Conservation (phyloP, 257 asterid genomes). For the Solanum boliviense region DNA sequence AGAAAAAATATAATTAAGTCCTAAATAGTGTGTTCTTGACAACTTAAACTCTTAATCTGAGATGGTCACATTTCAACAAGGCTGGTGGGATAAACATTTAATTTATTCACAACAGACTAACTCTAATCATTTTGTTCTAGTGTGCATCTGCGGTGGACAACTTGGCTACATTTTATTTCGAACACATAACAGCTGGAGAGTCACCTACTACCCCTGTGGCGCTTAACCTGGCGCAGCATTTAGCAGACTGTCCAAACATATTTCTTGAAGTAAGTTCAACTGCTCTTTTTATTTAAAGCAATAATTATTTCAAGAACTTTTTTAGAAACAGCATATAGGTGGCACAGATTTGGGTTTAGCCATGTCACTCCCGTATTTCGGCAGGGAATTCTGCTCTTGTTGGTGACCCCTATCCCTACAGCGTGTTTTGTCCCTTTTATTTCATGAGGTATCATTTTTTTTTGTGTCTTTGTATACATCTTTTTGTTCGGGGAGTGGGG, state of each 20-base stretch:
- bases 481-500: not conserved
- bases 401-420: not conserved
- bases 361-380: not conserved
- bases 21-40: not conserved
- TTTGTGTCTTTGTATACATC: not conserved
- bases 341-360: not conserved
- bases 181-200: constrained; percentile 72
- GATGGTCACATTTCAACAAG: not conserved
- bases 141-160: constrained; percentile 88
- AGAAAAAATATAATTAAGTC: not conserved
- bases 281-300: not conserved
- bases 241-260: constrained; percentile 71
- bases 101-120: not conserved
- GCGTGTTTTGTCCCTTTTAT: not conserved
- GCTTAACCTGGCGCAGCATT: constrained; percentile 66
- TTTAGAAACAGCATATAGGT: not conserved
- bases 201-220: constrained; percentile 66
- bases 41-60: not conserved
- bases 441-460: not conserved
- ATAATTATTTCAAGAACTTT: not conserved
- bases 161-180: constrained; percentile 83
- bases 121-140: constrained; percentile 22
- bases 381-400: not conserved
- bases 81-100: not conserved
- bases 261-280: constrained; percentile 67